Evolutionary conservation across 306 rosid genomes (phyloP).

Genomic region (Casuarina glauca): DNA sequence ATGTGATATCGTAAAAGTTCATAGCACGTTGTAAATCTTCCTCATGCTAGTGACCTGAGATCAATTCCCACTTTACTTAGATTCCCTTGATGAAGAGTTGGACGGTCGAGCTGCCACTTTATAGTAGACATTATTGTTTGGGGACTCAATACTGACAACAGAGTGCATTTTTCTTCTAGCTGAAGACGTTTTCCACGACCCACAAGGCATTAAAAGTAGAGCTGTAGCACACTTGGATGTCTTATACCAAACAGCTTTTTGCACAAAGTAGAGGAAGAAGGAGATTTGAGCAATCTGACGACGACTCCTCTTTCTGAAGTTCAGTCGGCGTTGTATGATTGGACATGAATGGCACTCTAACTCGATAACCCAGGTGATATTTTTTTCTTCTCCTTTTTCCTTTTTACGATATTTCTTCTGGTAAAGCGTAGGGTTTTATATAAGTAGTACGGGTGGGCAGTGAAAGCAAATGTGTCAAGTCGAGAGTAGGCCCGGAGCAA

Average conservation of each 20-base stretch:
- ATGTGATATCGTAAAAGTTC: too few species aligned
- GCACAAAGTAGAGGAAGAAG: not conserved
- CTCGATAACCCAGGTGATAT: not conserved
- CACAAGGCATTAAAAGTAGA: not conserved
- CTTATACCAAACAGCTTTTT: not conserved
- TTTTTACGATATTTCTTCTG: not conserved
- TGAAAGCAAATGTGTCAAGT: constrained; percentile 33
- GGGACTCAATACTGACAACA: not conserved
- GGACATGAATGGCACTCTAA: not conserved
- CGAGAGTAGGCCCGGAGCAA: constrained; percentile 23
- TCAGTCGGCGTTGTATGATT: not conserved
- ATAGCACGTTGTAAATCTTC: too few species aligned
- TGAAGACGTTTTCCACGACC: not conserved
- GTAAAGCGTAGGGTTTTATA: constrained; percentile 9
- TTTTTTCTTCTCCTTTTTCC: not conserved
- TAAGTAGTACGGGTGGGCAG: constrained; percentile 21
- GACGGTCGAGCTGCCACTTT: not conserved
- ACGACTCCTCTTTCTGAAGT: not conserved
- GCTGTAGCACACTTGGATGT: not conserved
- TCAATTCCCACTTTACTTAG: not conserved
- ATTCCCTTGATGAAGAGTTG: not conserved
- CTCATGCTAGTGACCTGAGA: not conserved
- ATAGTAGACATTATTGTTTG: not conserved
- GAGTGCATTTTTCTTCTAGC: not conserved
- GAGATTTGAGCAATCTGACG: not conserved